phyloP scores from a whole-genome alignment of 345 rosid genomes.

The Cardiospermum halicacabum region DNA sequence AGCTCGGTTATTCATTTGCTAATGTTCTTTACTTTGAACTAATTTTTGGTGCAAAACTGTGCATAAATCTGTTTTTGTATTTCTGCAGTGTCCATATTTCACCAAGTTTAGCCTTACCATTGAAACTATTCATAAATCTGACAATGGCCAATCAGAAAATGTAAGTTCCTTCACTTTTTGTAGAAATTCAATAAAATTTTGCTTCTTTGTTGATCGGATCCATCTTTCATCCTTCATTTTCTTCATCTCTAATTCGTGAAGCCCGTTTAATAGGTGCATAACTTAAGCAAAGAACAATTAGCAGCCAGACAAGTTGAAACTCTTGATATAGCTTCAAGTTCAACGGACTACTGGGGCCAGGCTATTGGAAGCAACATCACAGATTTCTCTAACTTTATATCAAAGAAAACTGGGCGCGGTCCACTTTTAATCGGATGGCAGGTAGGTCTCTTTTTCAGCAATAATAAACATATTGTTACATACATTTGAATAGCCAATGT shows the following conservation, averaged over 20 bases:
- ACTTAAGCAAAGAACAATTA: constrained; percentile 44
- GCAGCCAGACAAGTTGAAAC: constrained; percentile 51
- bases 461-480: neutral
- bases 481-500: neutral
- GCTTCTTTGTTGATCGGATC: too few relatives aligned
- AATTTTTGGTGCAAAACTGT: neutral
- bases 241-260: constrained; percentile 18
- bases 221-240: neutral
- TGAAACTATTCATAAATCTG: constrained; percentile 57
- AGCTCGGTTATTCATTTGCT: neutral
- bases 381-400: constrained; percentile 55
- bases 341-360: constrained; percentile 61
- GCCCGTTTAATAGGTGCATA: constrained; percentile 40
- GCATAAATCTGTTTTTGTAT: constrained; percentile 13
- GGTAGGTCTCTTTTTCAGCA: constrained; percentile 28
- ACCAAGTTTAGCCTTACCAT: constrained; percentile 54
- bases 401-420: constrained; percentile 53
- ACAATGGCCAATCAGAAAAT: constrained; percentile 55
- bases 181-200: neutral
- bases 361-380: constrained; percentile 36
- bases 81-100: constrained; percentile 66
- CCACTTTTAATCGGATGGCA: constrained; percentile 66
- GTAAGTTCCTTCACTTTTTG: constrained; percentile 32
- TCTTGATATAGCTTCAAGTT: constrained; percentile 57
- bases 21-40: neutral